Conservation (phyloP, 2,329 filamentous ascomycete genomes). For the Fusarium abutilonis region DNA sequence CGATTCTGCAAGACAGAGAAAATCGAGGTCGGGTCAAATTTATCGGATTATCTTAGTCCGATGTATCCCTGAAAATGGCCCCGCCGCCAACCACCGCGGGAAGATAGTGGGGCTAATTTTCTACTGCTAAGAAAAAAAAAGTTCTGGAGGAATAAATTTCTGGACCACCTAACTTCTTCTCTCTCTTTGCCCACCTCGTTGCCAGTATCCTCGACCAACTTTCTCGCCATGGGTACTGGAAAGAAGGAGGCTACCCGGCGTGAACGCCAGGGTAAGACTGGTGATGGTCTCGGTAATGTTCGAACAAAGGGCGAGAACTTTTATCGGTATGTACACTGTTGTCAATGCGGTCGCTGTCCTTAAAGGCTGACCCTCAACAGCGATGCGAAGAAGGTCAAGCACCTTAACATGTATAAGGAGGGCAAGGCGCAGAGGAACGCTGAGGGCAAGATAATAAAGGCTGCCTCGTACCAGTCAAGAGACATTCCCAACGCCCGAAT, state of each 20-base stretch:
- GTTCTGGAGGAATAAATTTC: constrained; percentile 43
- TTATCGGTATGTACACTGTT: constrained; percentile 71
- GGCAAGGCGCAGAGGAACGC: constrained; percentile 85
- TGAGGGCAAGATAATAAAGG: constrained; percentile 83
- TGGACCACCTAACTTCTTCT: constrained; percentile 34
- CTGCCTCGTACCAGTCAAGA: constrained; percentile 83
- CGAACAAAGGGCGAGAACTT: constrained; percentile 98
- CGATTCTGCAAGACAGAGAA: constrained; percentile 34
- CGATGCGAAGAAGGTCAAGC: constrained; percentile 86
- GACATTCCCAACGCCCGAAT: constrained; percentile 86
- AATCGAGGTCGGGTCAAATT: constrained; percentile 40
- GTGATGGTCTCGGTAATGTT: constrained; percentile 91
- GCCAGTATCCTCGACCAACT: constrained; percentile 36
- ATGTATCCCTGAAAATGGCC: constrained; percentile 17
- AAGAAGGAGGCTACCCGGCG: constrained; percentile 92
- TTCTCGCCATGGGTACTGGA: constrained; percentile 76
- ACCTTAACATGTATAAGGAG: constrained; percentile 89
- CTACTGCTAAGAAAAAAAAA: constrained; percentile 43
- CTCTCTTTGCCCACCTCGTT: constrained; percentile 27
- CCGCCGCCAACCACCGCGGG: constrained; percentile 41
- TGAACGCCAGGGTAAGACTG: constrained; percentile 83
- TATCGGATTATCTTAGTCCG: constrained; percentile 43
- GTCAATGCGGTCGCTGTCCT: background rate
- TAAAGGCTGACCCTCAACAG: constrained; percentile 44
- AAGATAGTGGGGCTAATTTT: constrained; percentile 40